Conservation (phyloP, 2,329 filamentous ascomycete genomes). For the Camptophora hylomeconis region DNA sequence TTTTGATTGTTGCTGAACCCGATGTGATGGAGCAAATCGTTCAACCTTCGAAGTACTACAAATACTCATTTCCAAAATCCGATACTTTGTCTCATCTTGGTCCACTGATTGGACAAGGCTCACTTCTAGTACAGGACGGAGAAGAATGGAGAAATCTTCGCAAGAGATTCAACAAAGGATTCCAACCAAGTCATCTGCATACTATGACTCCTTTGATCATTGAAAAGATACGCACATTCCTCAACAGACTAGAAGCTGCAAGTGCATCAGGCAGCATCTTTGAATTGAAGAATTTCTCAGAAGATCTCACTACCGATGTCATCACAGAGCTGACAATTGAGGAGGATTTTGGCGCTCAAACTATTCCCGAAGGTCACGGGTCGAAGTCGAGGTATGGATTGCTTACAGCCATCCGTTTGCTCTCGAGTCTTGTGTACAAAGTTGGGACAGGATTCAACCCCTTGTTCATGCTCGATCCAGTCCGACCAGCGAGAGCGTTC, state of each 20-base stretch:
- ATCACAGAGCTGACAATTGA: slow-evolving; percentile 27
- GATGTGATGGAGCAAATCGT: slow-evolving; percentile 27
- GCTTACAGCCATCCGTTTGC: slow-evolving; percentile 7
- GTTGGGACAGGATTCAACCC: slow-evolving; percentile 10
- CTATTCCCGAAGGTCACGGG: slow-evolving; percentile 8
- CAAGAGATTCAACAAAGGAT: slow-evolving; percentile 27
- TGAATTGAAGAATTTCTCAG: slow-evolving; percentile 25
- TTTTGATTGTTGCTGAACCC: slow-evolving; percentile 26
- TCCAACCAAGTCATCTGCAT: slow-evolving; percentile 25
- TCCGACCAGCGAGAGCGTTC: slow-evolving; percentile 9
- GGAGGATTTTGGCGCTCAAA: slow-evolving; percentile 13
- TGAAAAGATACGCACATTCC: slow-evolving; percentile 10
- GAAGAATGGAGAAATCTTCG: slow-evolving; percentile 26
- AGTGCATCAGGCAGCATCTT: slow-evolving; percentile 21
- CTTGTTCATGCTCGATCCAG: slow-evolving; percentile 6
- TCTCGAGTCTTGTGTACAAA: slow-evolving; percentile 7
- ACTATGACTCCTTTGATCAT: slow-evolving; percentile 20
- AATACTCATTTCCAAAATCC: slow-evolving; percentile 20
- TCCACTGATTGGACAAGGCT: slow-evolving; percentile 19
- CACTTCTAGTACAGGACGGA: slow-evolving; percentile 26
- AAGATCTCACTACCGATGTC: slow-evolving; percentile 29
- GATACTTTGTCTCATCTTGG: slow-evolving; percentile 20
- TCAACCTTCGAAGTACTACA: slow-evolving; percentile 25
- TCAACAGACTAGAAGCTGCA: slow-evolving; percentile 12
- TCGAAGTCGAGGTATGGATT: slow-evolving; percentile 9